A percentile compares a stretch with the other conserved stretches of the same genome.
Conservation (phyloP, 2,329 filamentous ascomycete species). For the Volutella citrinella region DNA sequence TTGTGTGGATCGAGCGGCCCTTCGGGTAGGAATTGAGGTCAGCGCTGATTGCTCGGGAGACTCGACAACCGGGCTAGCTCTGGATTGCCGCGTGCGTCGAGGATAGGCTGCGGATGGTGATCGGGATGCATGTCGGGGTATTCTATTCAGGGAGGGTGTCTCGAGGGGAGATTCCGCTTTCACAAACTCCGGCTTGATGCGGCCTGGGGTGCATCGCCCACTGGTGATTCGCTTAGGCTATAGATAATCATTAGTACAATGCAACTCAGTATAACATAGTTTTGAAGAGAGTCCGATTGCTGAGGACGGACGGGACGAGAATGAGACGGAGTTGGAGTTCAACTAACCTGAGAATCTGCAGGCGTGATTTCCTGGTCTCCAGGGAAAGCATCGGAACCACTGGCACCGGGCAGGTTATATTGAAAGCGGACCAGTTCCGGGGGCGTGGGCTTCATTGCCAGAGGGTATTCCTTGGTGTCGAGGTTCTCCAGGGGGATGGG, state of each 20-base stretch:
- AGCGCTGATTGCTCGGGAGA: slow-evolving; percentile 28
- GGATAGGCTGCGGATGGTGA: slow-evolving; percentile 33
- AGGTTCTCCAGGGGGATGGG: slow-evolving; percentile 68
- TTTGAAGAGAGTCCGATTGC: too few species aligned
- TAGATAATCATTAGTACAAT: slow-evolving; percentile 1
- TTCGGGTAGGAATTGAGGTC: slow-evolving; percentile 20
- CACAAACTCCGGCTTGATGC: slow-evolving; percentile 7
- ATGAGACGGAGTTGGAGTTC: too few species aligned
- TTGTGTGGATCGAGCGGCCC: slow-evolving; percentile 26
- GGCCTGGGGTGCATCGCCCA: slow-evolving; percentile 23
- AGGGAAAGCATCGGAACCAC: too few species aligned
- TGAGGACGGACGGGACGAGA: too few species aligned
- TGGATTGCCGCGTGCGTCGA: slow-evolving; percentile 28
- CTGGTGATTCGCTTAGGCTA: slow-evolving; percentile 20
- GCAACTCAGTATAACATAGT: slow-evolving; percentile 8
- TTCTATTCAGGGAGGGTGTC: slow-evolving; percentile 23
- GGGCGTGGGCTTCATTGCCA: slow-evolving; percentile 80
- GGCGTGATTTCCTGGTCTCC: slow-evolving; percentile 11
- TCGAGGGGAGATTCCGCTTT: slow-evolving; percentile 27
- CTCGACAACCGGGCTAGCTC: too few species aligned
- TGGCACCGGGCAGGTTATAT: slow-evolving; percentile 59
- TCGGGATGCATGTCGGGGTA: slow-evolving; percentile 28
- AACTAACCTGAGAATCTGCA: slow-evolving; percentile 20
- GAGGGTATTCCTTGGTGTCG: slow-evolving; percentile 85
- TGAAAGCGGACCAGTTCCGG: slow-evolving; percentile 73